A percentile compares a stretch with the other conserved stretches of the same genome.
phyloP scores from a whole-genome alignment of 495 filamentous ascomycete genomes.

The Xylaria grammica region DNA sequence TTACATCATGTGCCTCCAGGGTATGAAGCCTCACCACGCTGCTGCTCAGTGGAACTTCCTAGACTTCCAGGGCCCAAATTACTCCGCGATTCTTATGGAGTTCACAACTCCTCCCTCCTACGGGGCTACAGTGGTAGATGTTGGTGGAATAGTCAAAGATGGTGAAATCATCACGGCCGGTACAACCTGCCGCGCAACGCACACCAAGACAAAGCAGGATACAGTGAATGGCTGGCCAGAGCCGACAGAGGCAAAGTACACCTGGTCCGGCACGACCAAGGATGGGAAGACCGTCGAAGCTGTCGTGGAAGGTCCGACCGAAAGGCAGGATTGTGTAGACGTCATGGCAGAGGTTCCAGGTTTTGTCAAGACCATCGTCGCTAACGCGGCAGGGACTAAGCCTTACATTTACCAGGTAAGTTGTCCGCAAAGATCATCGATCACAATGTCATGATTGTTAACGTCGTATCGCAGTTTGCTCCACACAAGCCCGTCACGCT shows the following conservation, averaged over 20 bases:
- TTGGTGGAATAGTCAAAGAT: conserved; percentile 81
- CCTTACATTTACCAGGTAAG: conserved; percentile 96
- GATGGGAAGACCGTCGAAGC: conserved; percentile 76
- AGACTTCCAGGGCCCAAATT: conserved; percentile 85
- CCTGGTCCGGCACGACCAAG: conserved; percentile 78
- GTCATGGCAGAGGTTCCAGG: conserved; percentile 95
- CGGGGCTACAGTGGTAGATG: conserved; percentile 82
- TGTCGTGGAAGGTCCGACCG: conserved; percentile 72
- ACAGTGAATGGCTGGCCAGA: conserved; percentile 86
- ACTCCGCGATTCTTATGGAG: conserved; percentile 93
- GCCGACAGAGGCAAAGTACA: conserved; percentile 73
- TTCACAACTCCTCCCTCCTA: conserved; percentile 96
- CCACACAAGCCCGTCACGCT: conserved; percentile 66
- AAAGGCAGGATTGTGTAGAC: conserved; percentile 82
- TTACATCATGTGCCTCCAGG: conserved; percentile 84
- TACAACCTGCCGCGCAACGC: conserved; percentile 62
- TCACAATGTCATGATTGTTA: conserved; percentile 5
- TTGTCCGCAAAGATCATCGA: neutral
- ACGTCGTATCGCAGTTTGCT: conserved; percentile 58
- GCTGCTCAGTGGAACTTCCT: conserved; percentile 93
- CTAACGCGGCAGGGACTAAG: conserved; percentile 83
- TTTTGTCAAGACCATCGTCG: conserved; percentile 92
- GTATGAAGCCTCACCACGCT: conserved; percentile 98
- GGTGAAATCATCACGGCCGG: conserved; percentile 80
- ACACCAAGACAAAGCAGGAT: conserved; percentile 72